Evolutionary conservation across 306 rosid genomes (phyloP).

Genomic region (Hippophae tibetana): DNA sequence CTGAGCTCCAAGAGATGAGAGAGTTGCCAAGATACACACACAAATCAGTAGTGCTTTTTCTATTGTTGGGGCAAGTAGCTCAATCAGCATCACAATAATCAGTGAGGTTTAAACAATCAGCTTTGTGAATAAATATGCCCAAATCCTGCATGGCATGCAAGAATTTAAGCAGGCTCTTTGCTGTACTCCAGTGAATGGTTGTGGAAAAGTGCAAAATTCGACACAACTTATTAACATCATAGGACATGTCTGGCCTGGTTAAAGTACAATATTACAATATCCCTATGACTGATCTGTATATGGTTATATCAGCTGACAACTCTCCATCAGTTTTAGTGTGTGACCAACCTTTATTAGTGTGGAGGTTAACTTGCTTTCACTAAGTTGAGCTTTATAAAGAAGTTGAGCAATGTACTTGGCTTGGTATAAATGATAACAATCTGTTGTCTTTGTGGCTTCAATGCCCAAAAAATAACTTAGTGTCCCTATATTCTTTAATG

Average conservation of each 20-base stretch:
- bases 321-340: background rate
- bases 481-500: background rate
- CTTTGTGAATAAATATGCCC: too few relatives aligned
- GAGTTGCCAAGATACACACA: too few relatives aligned
- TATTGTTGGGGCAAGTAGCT: too few relatives aligned
- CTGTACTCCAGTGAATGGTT: background rate
- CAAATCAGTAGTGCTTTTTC: too few relatives aligned
- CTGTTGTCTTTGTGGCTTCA: too few relatives aligned
- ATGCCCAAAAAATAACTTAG: background rate
- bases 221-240: too few relatives aligned
- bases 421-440: background rate
- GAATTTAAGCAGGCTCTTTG: too few relatives aligned
- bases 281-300: background rate
- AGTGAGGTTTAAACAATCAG: too few relatives aligned
- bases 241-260: background rate
- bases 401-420: background rate
- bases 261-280: background rate
- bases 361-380: too few relatives aligned
- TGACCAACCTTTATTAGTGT: background rate
- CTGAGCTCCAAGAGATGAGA: too few relatives aligned
- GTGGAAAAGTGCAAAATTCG: background rate
- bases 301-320: background rate
- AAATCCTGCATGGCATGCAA: too few relatives aligned
- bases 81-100: too few relatives aligned
- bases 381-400: background rate